phyloP scores from a whole-genome alignment of 202 grass and related monocot species.

The Elaeis oleifera region DNA sequence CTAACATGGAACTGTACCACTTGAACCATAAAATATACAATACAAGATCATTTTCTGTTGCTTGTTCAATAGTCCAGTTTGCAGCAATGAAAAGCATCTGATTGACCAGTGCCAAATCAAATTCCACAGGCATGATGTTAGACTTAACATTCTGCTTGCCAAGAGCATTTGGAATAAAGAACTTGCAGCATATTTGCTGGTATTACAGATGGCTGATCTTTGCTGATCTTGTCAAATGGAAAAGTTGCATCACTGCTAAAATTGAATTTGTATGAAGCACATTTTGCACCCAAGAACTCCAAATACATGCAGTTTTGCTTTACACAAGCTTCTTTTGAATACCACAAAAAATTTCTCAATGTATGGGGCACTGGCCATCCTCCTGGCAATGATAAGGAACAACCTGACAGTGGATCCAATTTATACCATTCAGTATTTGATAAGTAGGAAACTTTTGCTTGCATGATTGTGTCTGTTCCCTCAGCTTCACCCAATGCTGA shows the following conservation, averaged over 20 bases:
- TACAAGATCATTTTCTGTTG: conserved; percentile 48
- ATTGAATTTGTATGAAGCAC: conserved; percentile 53
- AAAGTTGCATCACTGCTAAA: conserved; percentile 23
- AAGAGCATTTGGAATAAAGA: conserved; percentile 39
- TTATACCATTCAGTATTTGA: conserved; percentile 36
- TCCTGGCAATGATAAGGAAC: conserved; percentile 60
- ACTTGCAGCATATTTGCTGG: conserved; percentile 30
- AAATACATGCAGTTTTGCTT: conserved; percentile 72
- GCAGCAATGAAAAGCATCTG: conserved; percentile 85
- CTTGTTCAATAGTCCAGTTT: conserved; percentile 84
- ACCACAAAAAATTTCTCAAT: conserved; percentile 59
- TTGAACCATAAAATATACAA: conserved; percentile 60
- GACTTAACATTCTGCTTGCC: conserved; percentile 17
- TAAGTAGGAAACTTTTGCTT: conserved; percentile 58
- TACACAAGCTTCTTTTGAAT: conserved; percentile 73
- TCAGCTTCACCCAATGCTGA: conserved; percentile 70
- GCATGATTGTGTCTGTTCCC: conserved; percentile 44
- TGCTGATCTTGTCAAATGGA: conserved; percentile 17
- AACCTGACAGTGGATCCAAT: conserved; percentile 30
- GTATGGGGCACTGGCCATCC: conserved; percentile 77
- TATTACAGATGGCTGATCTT: conserved; percentile 38
- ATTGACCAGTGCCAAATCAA: conserved; percentile 49
- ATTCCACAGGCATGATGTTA: conserved; percentile 14
- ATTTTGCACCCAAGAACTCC: conserved; percentile 57
- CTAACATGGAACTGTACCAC: conserved; percentile 43